phyloP scores from a whole-genome alignment of 768 basidiomycete genomes.

The Hypsizygus marmoreus region DNA sequence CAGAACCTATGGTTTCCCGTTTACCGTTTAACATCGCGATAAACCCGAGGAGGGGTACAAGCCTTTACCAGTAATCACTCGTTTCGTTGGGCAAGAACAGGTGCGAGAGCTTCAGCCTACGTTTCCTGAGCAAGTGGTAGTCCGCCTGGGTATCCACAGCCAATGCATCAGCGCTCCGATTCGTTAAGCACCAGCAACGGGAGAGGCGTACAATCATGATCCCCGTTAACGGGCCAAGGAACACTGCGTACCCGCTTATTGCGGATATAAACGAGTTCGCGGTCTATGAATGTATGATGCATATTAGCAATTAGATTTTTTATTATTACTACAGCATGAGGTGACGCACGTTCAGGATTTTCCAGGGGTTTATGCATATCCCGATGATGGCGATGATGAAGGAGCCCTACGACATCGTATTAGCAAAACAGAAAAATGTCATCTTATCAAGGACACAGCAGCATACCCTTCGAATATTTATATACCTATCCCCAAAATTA shows the following conservation, averaged over 20 bases:
- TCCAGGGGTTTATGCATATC: constrained; percentile 33
- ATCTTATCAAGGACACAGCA: too few species aligned
- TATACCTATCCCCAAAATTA: constrained; percentile 17
- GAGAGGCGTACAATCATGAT: constrained; percentile 30
- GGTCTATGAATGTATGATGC: too few species aligned
- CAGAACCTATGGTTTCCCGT: constrained; percentile 15
- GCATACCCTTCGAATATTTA: too few species aligned
- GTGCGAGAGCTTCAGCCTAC: constrained; percentile 29
- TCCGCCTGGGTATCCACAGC: constrained; percentile 18
- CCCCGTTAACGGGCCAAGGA: constrained; percentile 31
- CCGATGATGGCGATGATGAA: constrained; percentile 30
- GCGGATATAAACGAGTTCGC: constrained; percentile 29
- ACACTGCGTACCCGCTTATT: constrained; percentile 32
- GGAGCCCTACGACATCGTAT: constrained; percentile 31
- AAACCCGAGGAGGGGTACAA: constrained; percentile 24
- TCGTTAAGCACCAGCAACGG: neutral
- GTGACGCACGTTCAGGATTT: constrained; percentile 25
- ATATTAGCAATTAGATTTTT: neutral
- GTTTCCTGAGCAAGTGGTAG: constrained; percentile 26
- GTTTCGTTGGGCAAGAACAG: constrained; percentile 23
- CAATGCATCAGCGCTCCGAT: too few species aligned
- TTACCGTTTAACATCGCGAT: neutral
- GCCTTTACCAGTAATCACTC: constrained; percentile 33
- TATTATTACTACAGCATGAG: neutral
- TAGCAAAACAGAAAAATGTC: too few species aligned